phyloP scores from a whole-genome alignment of 2,329 filamentous ascomycete genomes.

The Metarhizium robertsii region DNA sequence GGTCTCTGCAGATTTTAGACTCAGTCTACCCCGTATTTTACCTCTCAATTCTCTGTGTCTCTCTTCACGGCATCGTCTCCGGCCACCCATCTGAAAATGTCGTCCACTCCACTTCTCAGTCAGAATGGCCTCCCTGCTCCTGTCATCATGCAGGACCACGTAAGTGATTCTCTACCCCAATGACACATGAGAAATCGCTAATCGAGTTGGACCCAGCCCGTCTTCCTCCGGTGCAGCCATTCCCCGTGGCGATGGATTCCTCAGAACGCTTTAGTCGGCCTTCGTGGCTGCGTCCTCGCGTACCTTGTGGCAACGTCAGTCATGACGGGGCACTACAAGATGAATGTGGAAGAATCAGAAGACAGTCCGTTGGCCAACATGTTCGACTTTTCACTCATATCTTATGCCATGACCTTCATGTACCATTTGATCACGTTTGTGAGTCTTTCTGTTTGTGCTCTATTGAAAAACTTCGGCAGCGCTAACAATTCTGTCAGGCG shows the following conservation, averaged over 20 bases:
- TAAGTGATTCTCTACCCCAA: conserved; percentile 7
- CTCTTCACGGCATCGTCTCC: not conserved
- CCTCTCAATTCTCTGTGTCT: not conserved
- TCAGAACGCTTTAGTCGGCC: conserved; percentile 33
- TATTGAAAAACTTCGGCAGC: not conserved
- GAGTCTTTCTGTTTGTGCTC: conserved; percentile 14
- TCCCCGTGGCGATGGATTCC: conserved; percentile 39
- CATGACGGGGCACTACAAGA: conserved; percentile 36
- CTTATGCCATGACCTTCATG: conserved; percentile 30
- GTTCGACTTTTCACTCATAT: conserved; percentile 41
- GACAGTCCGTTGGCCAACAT: conserved; percentile 31
- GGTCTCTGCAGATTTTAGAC: not conserved
- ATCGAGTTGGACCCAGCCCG: conserved; percentile 26
- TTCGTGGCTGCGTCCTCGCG: conserved; percentile 32
- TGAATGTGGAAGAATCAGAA: conserved; percentile 26
- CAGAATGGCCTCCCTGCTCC: conserved; percentile 20
- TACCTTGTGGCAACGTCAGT: conserved; percentile 33
- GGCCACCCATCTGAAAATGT: conserved; percentile 14
- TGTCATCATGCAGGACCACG: conserved; percentile 27
- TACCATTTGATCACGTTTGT: conserved; percentile 40
- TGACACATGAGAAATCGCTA: not conserved
- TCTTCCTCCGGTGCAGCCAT: conserved; percentile 41
- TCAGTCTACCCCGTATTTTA: not conserved
- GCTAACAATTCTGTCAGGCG: conserved; percentile 20
- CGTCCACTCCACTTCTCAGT: conserved; percentile 25